phyloP scores from a whole-genome alignment of 352 stramenopile genomes.

The Phytophthora colocasiae region DNA sequence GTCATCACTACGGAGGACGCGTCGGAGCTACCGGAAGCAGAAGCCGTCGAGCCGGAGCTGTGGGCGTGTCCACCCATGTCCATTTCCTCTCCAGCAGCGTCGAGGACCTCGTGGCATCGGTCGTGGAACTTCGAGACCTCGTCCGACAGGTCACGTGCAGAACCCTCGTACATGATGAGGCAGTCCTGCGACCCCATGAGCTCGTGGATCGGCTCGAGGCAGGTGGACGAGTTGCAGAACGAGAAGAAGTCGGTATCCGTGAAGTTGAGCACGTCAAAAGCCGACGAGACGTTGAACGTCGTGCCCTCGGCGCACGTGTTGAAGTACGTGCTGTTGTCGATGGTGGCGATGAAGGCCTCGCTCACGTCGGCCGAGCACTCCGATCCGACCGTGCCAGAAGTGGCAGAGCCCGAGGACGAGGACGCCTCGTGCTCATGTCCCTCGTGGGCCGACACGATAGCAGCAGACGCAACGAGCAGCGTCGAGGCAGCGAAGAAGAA shows the following conservation, averaged over 20 bases:
- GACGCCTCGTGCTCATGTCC: constrained; percentile 8
- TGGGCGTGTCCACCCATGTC: constrained; percentile 28
- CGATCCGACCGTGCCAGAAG: constrained; percentile 10
- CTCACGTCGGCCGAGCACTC: constrained; percentile 50
- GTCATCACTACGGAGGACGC: constrained; percentile 25
- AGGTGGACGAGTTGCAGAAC: constrained; percentile 65
- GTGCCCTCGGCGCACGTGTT: constrained; percentile 55
- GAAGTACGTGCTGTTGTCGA: constrained; percentile 62
- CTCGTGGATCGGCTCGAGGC: constrained; percentile 65
- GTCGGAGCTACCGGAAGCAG: constrained; percentile 12
- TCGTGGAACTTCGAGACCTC: constrained; percentile 55
- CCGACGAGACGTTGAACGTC: constrained; percentile 55
- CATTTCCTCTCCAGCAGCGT: constrained; percentile 22
- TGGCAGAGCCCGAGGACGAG: background rate
- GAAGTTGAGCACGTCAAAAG: constrained; percentile 62
- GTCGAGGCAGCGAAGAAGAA: constrained; percentile 25
- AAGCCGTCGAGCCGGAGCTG: constrained; percentile 10
- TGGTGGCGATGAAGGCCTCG: constrained; percentile 40
- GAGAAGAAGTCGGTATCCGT: constrained; percentile 48
- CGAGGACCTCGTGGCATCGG: constrained; percentile 52
- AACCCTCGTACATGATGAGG: constrained; percentile 53
- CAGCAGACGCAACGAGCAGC: constrained; percentile 32
- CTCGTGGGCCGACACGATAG: constrained; percentile 24
- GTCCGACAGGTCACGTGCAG: constrained; percentile 44
- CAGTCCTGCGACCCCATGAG: constrained; percentile 52